Evolutionary conservation across 331 rosid species (phyloP), one percentile per base, ranked within the genome.

Genomic region (Rhamnella rubrinervis): DNA sequence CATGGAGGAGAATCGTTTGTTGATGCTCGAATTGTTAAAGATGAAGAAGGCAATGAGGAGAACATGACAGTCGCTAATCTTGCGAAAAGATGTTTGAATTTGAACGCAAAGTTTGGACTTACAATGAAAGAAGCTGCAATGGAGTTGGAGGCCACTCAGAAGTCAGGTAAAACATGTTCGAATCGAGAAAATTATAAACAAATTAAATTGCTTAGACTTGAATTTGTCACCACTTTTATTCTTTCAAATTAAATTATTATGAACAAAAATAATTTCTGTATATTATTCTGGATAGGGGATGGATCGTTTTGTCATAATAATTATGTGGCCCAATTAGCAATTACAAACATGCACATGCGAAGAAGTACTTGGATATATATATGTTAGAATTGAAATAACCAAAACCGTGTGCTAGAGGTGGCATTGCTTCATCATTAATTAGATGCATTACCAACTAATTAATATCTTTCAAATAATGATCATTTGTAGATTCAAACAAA

Each of bases 91-190:
- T 49, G 67, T 80, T 55, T 82, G 55, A 66, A 53, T 51, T 15
- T 82, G 69, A 82, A 71, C 39, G 81, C 83, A 25, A 82, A 15
- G 55, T 70, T 35, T 4, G 49, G 80, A 7, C 86, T 81, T 21
- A 78, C 70, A 17, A 78, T 74, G 86, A 74, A 65, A 61, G 77
- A 81, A 66, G 75, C 77, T 0, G 66, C 63, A 4, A 23, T 56
- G 8, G 71, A 73, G 17, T 77, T 81, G 18, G 82, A 77, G 71
- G 28, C 55, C 38, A 55, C 60, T 6, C 66, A 13, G 1, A 55
- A 50, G 35, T 23, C 49, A 55, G 40, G 23, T 8, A 69, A 23
- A 53, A 69, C 8, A 8, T 18, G 65, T 19, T 25, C 38, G 38
- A 13, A 31, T 17, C 72, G 39, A 0, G 56, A 31, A 49, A 23